These are phyloP conservation scores for Neoboletus subvelutipes DNA, from an alignment of 768 basidiomycete genomes.

Conservation along the genomic window DNA sequence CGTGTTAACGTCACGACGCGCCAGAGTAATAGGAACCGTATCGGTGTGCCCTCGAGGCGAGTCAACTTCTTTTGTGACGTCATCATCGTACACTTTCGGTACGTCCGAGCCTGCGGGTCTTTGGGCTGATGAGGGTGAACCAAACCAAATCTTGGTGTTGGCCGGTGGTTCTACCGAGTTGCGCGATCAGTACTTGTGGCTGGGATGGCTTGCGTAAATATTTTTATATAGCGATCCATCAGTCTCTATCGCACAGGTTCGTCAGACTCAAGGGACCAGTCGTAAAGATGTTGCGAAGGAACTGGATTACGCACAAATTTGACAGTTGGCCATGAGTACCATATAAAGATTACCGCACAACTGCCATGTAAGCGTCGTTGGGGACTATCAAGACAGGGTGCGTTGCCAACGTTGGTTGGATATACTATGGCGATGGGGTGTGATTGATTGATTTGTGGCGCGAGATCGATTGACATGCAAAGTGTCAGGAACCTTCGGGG, in stretches of 20 bases:
- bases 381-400: background rate
- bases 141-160: slow-evolving; percentile 6
- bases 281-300: background rate
- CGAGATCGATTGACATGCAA: background rate
- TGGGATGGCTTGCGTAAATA: background rate
- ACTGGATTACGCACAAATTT: background rate
- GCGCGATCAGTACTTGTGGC: background rate
- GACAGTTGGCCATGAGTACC: background rate
- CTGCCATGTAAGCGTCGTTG: background rate
- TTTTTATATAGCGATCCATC: background rate
- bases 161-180: background rate
- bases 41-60: background rate
- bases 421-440: too few species aligned
- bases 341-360: background rate
- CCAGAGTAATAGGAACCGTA: slow-evolving; percentile 3
- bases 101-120: background rate
- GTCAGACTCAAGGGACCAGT: background rate
- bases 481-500: background rate
- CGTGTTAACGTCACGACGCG: background rate
- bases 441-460: background rate
- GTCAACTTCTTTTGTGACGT: background rate
- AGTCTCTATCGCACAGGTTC: background rate
- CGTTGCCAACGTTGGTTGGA: background rate
- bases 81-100: background rate
- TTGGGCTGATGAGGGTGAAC: background rate